These are phyloP conservation scores for Saccharomyces hybrid DNA, from an alignment of 1,139 yeast species.

Conservation along the genomic window DNA sequence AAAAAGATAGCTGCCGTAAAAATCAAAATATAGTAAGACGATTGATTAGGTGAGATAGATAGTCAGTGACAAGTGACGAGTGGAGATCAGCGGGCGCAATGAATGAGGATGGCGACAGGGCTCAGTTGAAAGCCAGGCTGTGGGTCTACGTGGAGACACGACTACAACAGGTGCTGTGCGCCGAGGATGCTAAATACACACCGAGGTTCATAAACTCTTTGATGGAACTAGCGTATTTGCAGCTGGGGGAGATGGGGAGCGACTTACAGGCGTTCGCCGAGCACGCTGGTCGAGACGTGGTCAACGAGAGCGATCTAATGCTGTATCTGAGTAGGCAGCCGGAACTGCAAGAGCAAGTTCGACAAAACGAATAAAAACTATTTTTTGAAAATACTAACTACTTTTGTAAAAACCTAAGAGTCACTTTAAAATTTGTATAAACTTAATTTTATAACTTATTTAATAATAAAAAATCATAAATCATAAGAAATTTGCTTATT, in stretches of 20 bases:
- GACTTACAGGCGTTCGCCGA: slow-evolving; percentile 58
- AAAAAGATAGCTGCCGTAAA: not conserved
- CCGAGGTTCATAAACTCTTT: slow-evolving; percentile 53
- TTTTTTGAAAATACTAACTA: no score
- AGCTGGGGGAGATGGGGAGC: slow-evolving; percentile 43
- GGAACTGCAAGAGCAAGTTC: slow-evolving; percentile 10
- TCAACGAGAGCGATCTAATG: slow-evolving; percentile 45
- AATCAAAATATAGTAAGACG: not conserved
- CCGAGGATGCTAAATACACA: slow-evolving; percentile 35
- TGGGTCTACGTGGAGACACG: slow-evolving; percentile 51
- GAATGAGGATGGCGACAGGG: slow-evolving; percentile 5
- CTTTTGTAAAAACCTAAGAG: not conserved
- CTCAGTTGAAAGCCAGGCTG: slow-evolving; percentile 49
- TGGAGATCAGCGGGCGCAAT: not conserved
- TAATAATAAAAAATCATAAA: not conserved
- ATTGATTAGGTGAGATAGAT: no score
- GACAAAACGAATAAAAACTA: not conserved
- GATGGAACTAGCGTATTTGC: slow-evolving; percentile 58
- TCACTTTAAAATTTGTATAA: slow-evolving; percentile 1
- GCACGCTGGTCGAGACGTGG: slow-evolving; percentile 49
- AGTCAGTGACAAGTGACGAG: no score
- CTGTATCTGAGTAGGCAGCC: slow-evolving; percentile 36
- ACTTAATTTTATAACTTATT: not conserved
- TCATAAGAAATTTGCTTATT: slow-evolving; percentile 28
- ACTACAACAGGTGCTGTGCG: slow-evolving; percentile 39